Evolutionary conservation across 2,329 filamentous ascomycete genomes (phyloP).

Genomic region (Plenodomus biglobosus): DNA sequence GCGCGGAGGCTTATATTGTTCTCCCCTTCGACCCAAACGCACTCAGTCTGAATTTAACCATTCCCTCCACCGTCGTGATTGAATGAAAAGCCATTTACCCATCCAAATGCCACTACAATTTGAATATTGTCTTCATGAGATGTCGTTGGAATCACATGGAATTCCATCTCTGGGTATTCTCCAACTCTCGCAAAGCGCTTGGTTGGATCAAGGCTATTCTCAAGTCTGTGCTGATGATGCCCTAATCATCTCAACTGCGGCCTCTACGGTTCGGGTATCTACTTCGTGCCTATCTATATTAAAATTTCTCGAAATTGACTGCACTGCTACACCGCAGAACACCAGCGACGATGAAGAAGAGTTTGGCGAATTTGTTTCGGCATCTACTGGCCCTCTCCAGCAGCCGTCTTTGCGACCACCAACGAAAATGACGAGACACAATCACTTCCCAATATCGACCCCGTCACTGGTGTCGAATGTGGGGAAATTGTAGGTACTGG

Average conservation of each 20-base stretch:
- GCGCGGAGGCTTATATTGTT: background rate
- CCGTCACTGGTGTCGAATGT: background rate
- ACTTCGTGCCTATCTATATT: background rate
- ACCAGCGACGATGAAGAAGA: conserved; percentile 7
- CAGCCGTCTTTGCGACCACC: conserved; percentile 4
- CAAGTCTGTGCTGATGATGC: background rate
- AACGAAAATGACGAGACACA: background rate
- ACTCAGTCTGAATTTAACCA: no score
- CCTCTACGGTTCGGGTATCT: background rate
- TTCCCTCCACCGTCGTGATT: no score
- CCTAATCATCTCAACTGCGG: background rate
- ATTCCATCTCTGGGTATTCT: background rate
- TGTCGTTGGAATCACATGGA: background rate
- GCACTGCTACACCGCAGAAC: background rate
- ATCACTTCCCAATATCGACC: background rate
- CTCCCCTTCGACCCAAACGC: background rate
- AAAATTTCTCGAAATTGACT: background rate
- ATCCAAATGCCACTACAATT: background rate
- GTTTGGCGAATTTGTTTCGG: conserved; percentile 9
- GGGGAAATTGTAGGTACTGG: conserved; percentile 7
- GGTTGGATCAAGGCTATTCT: background rate
- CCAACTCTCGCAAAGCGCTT: background rate
- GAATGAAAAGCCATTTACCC: background rate
- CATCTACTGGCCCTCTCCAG: conserved; percentile 2
- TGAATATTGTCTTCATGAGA: background rate